A percentile compares a stretch with the other conserved stretches of the same genome.
Evolutionary conservation across 2,329 filamentous ascomycete genomes (phyloP).

Genomic region (Clarireedia paspali): DNA sequence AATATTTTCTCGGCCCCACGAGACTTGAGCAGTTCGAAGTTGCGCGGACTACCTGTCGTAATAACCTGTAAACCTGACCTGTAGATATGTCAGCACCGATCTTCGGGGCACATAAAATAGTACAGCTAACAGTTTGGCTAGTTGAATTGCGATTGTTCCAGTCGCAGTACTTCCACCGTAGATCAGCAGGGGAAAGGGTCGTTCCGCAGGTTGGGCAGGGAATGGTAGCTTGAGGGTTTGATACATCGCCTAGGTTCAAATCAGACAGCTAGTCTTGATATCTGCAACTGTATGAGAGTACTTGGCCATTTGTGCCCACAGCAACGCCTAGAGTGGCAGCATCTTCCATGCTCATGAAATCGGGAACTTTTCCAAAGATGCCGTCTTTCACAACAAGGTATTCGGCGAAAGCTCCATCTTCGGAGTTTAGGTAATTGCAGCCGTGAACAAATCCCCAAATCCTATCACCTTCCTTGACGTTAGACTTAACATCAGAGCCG

Average conservation of each 20-base stretch:
- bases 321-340: slow-evolving; percentile 29
- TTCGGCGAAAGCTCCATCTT: slow-evolving; percentile 22
- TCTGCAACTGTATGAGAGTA: neutral
- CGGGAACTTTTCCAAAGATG: slow-evolving; percentile 36
- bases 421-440: slow-evolving; percentile 18
- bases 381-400: slow-evolving; percentile 30
- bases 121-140: slow-evolving; percentile 29
- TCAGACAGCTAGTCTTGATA: neutral
- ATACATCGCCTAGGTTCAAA: slow-evolving; percentile 8
- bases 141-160: slow-evolving; percentile 29
- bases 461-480: slow-evolving; percentile 19
- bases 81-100: neutral
- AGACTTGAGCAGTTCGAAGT: slow-evolving; percentile 30
- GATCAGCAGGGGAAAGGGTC: slow-evolving; percentile 25
- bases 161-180: slow-evolving; percentile 26
- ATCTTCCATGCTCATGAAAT: slow-evolving; percentile 36
- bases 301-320: slow-evolving; percentile 14
- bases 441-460: slow-evolving; percentile 18
- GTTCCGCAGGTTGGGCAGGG: neutral
- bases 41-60: slow-evolving; percentile 31
- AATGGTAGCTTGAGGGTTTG: slow-evolving; percentile 23
- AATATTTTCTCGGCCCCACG: slow-evolving; percentile 35
- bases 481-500: slow-evolving; percentile 13
- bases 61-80: slow-evolving; percentile 20
- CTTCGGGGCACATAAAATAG: slow-evolving; percentile 4